Percentiles rank a stretch among this genome's conserved stretches.
These are phyloP conservation scores for Backusella tuberculispora DNA, from an alignment of 192 early-diverging fungal genomes.

Conservation along the genomic window DNA sequence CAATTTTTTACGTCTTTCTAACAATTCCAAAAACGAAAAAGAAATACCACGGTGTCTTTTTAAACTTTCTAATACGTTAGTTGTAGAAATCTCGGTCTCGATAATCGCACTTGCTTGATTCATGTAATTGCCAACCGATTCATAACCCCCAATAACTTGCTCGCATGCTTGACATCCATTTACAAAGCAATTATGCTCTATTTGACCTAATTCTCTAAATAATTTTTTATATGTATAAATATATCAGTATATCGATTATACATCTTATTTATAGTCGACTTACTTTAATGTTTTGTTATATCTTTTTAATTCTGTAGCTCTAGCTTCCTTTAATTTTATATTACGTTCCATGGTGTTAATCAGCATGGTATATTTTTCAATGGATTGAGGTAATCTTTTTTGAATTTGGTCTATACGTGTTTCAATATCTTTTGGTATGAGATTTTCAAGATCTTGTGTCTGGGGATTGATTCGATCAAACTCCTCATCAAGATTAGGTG, in stretches of 20 bases:
- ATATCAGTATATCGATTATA: no score
- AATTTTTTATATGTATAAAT: slow-evolving; percentile 46
- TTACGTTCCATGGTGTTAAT: slow-evolving; percentile 57
- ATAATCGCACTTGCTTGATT: slow-evolving; percentile 40
- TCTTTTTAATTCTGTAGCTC: slow-evolving; percentile 55
- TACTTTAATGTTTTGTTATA: slow-evolving; percentile 58
- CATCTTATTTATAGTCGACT: background rate
- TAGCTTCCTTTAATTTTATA: slow-evolving; percentile 59
- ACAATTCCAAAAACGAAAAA: slow-evolving; percentile 49
- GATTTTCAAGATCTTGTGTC: slow-evolving; percentile 39
- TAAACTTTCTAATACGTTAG: slow-evolving; percentile 56
- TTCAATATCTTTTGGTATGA: slow-evolving; percentile 58
- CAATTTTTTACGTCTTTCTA: slow-evolving; percentile 52
- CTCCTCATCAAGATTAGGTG: slow-evolving; percentile 57
- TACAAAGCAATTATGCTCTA: slow-evolving; percentile 56
- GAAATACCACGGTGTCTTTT: slow-evolving; percentile 68
- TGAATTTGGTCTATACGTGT: slow-evolving; percentile 48
- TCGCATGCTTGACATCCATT: slow-evolving; percentile 60
- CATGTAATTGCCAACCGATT: slow-evolving; percentile 50
- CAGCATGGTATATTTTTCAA: slow-evolving; percentile 62
- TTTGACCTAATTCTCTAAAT: slow-evolving; percentile 60
- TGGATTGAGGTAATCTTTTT: slow-evolving; percentile 48
- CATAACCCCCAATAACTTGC: slow-evolving; percentile 51
- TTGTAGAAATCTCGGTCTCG: slow-evolving; percentile 31
- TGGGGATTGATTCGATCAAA: slow-evolving; percentile 42